phyloP scores from a whole-genome alignment of 306 rosid genomes.

The Psophocarpus tetragonolobus region DNA sequence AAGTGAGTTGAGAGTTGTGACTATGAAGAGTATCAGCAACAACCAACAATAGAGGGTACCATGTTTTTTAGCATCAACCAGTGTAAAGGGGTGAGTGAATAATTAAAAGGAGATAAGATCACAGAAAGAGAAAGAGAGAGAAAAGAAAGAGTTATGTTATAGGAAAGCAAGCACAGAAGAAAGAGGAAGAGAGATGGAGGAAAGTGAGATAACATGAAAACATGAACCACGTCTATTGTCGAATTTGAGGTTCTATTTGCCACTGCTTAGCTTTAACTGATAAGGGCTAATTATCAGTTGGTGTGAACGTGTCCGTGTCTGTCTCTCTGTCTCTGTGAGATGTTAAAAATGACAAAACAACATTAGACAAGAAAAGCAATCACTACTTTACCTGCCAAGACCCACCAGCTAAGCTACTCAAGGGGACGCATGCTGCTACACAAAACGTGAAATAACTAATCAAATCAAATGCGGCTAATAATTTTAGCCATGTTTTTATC shows the following conservation, averaged over 20 bases:
- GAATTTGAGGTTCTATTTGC: conserved; percentile 37
- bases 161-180: neutral
- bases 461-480: neutral
- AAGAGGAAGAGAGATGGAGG: conserved; percentile 25
- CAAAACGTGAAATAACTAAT: neutral
- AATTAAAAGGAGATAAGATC: conserved; percentile 50
- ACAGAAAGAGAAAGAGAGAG: conserved; percentile 28
- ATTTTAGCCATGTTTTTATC: neutral
- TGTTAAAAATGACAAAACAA: conserved; percentile 17
- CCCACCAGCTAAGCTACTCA: conserved; percentile 30
- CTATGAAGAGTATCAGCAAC: conserved; percentile 30
- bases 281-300: neutral
- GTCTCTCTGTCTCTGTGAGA: neutral
- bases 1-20: too few relatives aligned
- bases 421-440: conserved; percentile 20
- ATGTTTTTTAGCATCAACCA: conserved; percentile 41
- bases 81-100: conserved; percentile 40
- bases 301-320: conserved; percentile 15
- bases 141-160: neutral
- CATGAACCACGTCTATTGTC: conserved; percentile 40
- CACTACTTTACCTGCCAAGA: conserved; percentile 26
- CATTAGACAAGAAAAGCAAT: conserved; percentile 21
- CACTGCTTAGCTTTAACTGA: neutral
- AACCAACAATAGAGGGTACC: conserved; percentile 15
- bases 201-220: conserved; percentile 44